phyloP scores from a whole-genome alignment of 257 asterid species.

The Schizonepeta tenuifolia region DNA sequence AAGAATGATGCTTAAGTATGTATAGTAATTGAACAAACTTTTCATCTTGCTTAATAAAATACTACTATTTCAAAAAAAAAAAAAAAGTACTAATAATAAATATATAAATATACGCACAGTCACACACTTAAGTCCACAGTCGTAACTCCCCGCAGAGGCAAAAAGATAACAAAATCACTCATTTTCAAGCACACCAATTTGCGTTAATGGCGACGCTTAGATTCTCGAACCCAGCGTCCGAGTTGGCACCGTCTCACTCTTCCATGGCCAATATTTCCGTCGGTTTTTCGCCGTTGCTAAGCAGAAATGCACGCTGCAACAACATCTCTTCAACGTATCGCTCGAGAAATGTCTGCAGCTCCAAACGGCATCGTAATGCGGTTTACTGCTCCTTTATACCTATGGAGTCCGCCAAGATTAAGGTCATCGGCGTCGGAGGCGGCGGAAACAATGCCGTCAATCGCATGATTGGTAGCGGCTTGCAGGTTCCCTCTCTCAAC shows the following conservation, averaged over 20 bases:
- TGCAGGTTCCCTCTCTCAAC: constrained; percentile 53
- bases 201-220: constrained; percentile 55
- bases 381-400: constrained; percentile 60
- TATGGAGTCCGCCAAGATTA: constrained; percentile 86
- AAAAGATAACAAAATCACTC: constrained; percentile 32
- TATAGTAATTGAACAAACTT: too few species aligned
- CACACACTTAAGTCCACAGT: constrained; percentile 6
- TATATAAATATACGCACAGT: too few species aligned
- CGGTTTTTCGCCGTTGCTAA: constrained; percentile 43
- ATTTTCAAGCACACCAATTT: constrained; percentile 14
- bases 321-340: constrained; percentile 40
- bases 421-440: constrained; percentile 97
- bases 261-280: constrained; percentile 46
- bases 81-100: too few species aligned
- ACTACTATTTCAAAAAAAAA: too few species aligned
- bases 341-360: constrained; percentile 41
- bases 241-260: constrained; percentile 52
- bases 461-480: constrained; percentile 97
- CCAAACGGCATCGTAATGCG: constrained; percentile 45
- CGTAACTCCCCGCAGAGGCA: neutral
- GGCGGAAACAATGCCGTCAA: constrained; percentile 99
- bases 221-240: constrained; percentile 54
- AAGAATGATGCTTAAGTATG: too few species aligned
- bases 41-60: too few species aligned
- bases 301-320: constrained; percentile 44